A percentile compares a stretch with the other conserved stretches of the same genome.
Evolutionary conservation across 2,329 filamentous ascomycete genomes (phyloP).

Genomic region (Neofusicoccum sp.): DNA sequence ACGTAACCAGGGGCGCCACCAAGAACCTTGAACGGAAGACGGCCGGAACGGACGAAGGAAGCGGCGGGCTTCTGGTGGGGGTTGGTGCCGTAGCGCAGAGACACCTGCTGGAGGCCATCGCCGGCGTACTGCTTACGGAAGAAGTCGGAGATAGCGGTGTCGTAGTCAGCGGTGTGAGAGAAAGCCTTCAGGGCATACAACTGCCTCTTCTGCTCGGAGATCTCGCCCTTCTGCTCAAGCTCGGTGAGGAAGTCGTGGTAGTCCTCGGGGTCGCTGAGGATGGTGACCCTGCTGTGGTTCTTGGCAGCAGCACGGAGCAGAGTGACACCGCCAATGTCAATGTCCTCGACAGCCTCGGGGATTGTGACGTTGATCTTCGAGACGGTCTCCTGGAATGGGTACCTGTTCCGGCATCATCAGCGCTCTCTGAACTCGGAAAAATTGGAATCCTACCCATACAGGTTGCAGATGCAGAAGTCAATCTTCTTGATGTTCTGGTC

Average conservation of each 20-base stretch:
- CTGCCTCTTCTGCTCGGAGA: conserved; percentile 83
- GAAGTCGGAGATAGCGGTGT: conserved; percentile 90
- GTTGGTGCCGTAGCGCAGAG: conserved; percentile 93
- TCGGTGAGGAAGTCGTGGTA: conserved; percentile 94
- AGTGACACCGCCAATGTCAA: conserved; percentile 95
- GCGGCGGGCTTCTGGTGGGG: conserved; percentile 97
- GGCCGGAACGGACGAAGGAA: conserved; percentile 72
- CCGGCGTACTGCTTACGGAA: conserved; percentile 96
- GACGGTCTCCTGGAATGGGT: conserved; percentile 98
- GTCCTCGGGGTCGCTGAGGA: conserved; percentile 90
- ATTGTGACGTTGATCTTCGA: conserved; percentile 97
- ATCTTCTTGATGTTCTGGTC: conserved; percentile 44
- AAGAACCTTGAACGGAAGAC: conserved; percentile 93
- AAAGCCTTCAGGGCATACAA: conserved; percentile 96
- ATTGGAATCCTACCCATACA: conserved; percentile 42
- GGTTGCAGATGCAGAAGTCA: conserved; percentile 74
- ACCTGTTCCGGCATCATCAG: conserved; percentile 42
- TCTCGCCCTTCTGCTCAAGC: conserved; percentile 77
- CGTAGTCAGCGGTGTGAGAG: conserved; percentile 96
- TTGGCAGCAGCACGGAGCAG: conserved; percentile 95
- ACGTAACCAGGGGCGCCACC: conserved; percentile 91
- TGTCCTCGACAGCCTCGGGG: conserved; percentile 95
- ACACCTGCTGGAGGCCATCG: conserved; percentile 78
- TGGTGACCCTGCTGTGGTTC: conserved; percentile 94
- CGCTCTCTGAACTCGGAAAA: neutral